Conservation (phyloP, 306 rosid species). For the Begonia peltatifolia region DNA sequence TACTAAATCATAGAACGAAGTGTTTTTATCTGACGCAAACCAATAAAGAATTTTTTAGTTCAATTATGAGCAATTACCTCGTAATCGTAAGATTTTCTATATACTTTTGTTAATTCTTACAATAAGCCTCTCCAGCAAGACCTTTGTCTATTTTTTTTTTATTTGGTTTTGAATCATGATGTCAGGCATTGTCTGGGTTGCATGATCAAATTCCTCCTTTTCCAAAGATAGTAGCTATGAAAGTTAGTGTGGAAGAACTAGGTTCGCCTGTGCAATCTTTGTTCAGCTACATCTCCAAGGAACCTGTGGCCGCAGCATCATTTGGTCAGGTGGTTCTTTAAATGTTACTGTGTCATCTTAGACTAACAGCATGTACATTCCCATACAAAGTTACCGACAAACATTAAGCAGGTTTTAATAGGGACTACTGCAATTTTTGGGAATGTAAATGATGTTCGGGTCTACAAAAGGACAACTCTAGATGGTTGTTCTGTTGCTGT, state of each 20-base stretch:
- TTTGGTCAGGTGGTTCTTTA: slow-evolving; percentile 81
- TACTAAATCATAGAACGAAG: too few relatives aligned
- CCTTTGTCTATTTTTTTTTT: too few relatives aligned
- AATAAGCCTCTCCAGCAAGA: too few relatives aligned
- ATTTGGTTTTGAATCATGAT: slow-evolving; percentile 11
- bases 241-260: slow-evolving; percentile 70
- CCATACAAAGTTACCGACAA: slow-evolving; percentile 5
- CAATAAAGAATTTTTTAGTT: too few relatives aligned
- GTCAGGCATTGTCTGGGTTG: slow-evolving; percentile 83
- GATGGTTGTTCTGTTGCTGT: slow-evolving; percentile 73
- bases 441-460: slow-evolving; percentile 28
- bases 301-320: slow-evolving; percentile 80
- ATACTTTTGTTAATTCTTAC: too few relatives aligned
- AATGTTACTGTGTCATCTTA: not conserved
- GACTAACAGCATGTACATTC: not conserved
- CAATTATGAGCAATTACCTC: too few relatives aligned
- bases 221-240: slow-evolving; percentile 72
- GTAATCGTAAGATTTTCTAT: too few relatives aligned
- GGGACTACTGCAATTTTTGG: not conserved
- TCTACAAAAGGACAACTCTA: slow-evolving; percentile 52
- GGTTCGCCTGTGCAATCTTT: slow-evolving; percentile 63
- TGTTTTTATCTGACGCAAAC: too few relatives aligned
- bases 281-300: slow-evolving; percentile 42
- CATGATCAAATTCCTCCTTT: slow-evolving; percentile 93
- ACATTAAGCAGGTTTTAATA: not conserved